Evolutionary conservation across 78 protist species (phyloP), one percentile per base, ranked within the genome.

Genomic region (Planoprotostelium fungivorum): DNA sequence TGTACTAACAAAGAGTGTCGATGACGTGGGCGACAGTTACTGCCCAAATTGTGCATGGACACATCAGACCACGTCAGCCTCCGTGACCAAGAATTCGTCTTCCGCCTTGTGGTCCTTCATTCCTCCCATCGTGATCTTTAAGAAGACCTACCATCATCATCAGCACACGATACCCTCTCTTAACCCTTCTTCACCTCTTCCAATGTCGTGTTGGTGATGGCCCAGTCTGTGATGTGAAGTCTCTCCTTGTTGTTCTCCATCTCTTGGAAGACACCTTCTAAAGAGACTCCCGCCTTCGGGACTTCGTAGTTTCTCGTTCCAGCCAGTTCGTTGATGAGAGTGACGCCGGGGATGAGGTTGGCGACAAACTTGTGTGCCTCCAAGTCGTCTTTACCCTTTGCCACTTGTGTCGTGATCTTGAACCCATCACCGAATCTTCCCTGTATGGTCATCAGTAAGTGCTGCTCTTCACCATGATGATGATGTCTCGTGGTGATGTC

Each of bases 161-260:
- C n/a, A n/a, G n/a, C n/a, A n/a, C n/a, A n/a, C n/a, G n/a, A n/a
- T n/a, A n/a, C n/a, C n/a, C n/a, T n/a, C n/a, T n/a, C n/a, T n/a
- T n/a, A n/a, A n/a, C n/a, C n/a, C n/a, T n/a, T n/a, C n/a, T n/a
- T n/a, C n/a, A 91, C 94, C 38, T 91, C 94, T 36, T 91, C 94
- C 0, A 91, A 51, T 0, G 94, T 91, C 29, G 91, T 87, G 1
- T 83, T 83, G 37, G 87, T 83, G 29, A 91, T 84, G 28, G 91
- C 94, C 89, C 89, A 91, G 29, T 88, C 89, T 28, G 83, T 36
- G 37, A 91, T 88, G 31, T 28, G 31, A 0, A 87, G 34, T 1
- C 35, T 5, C 0, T 84, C 90, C 29, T 38, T 83, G 1, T 34
- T 91, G 28, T 34, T 38, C 31, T 91, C 91, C 29, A 91, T 28